Base-by-base conservation (phyloP, 192 early-diverging fungal genomes). In the Pilaira anomala region DNA sequence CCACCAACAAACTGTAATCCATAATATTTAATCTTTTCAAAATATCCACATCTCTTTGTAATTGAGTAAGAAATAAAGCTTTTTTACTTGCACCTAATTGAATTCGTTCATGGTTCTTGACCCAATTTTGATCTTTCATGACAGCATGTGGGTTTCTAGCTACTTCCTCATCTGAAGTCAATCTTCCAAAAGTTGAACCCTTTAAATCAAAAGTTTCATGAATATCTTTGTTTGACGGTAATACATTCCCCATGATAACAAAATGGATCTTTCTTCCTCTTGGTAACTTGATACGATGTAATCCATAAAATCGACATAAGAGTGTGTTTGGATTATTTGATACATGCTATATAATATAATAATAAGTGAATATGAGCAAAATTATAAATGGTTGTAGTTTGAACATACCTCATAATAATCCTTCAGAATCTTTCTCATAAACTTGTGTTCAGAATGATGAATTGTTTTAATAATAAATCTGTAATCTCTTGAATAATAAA, bases 401-500 rank as follows among this genome's bases (percentile, higher is more conserved):
- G 21, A 7, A 63, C 29, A 63, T 67, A 73, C 71, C 28, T 73
- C 89, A 73, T 93, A 91, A 78, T 98, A 98, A 57, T 94, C 72
- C 55, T 88, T 87, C 57, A 98, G 76, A 49, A 97, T 92, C 52
- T 87, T 82, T 25, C 89, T 83, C 83, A 97, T 85, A 66, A 95
- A 94, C 77, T 95, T 93, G 78, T 98, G 95, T 73, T 98, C 96
- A 2, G 89, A 83, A 69, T 92, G 92, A 74, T 95, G 93, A 53
- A 98, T 94, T 7, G 97, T 98, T 71, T 99, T 99, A 83, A 99
- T 99, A 67, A 99, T 99, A 73, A 95, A 98, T 14, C 95, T 87
- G 77, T 95, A 98, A 81, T 99, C 97, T 66, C 91, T 86, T 33
- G 94, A 96, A 78, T 92, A 99, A 80, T 97, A 99, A 73, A 99